Evolutionary conservation across 2,329 filamentous ascomycete genomes (phyloP), one percentile per base, ranked within the genome.

Genomic region (Aureobasidium sp.): DNA sequence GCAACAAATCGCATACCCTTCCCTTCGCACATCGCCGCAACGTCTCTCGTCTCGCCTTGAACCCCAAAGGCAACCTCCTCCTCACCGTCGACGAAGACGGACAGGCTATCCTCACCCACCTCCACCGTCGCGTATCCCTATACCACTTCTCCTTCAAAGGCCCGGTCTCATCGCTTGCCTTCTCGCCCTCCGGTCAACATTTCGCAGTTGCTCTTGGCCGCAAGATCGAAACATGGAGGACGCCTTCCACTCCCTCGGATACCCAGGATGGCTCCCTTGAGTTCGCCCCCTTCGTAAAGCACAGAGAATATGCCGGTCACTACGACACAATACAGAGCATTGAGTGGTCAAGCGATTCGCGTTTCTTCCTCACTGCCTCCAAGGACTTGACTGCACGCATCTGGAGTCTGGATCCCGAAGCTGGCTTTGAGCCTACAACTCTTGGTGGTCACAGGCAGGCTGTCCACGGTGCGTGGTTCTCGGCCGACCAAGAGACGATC

Each of bases 391-490:
- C 92, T 0, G 88, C 90, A 42, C 85, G 92, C 71, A 90, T 99
- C 85, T 99, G 93, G 93, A 97, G 92, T 72, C 78, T 97, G 66
- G 83, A 95, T 67, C 82, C 86, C 1, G 91, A 96, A 69, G 89
- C 93, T 64, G 90, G 88, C 1, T 97, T 97, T 74, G 85, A 86
- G 54, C 91, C 93, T 0, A 99, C 94, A 1, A 90, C 92, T 16
- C 78, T 99, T 64, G 88, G 91, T 3, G 94, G 94, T 1, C 95
- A 99, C 75, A 87, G 91, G 72, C 91, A 97, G 74, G 87, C 84
- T 16, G 89, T 99, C 3, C 82, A 95, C 60, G 90, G 88, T n/a
- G 92, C 92, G n/a, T 99, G 91, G 86, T 99, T 99, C 72, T 95
- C 92, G 0, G 86, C 88, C 64, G 87, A 96, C 68, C 94, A 99